Evolutionary conservation across 2,329 filamentous ascomycete species (phyloP).

Genomic region (Aspergillus pseudoviridinutans): DNA sequence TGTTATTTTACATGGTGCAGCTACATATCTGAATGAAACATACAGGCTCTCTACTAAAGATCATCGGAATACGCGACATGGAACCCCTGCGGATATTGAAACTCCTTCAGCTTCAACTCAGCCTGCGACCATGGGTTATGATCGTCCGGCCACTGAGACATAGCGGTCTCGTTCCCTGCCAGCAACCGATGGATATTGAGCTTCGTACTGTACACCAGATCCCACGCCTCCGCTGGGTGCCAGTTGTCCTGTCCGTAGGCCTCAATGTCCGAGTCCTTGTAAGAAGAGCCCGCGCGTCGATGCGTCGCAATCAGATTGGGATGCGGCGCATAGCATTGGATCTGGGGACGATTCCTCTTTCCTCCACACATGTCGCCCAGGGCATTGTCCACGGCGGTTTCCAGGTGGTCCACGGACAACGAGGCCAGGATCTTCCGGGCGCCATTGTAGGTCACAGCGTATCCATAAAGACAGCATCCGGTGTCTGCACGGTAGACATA

Average conservation of each 20-base stretch:
- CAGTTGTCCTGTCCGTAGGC: conserved; percentile 11
- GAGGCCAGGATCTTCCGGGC: conserved; percentile 35
- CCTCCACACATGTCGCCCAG: conserved; percentile 48
- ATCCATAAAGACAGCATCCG: conserved; percentile 35
- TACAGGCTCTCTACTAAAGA: not conserved
- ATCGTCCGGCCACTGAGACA: conserved; percentile 18
- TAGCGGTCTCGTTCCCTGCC: conserved; percentile 12
- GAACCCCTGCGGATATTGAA: conserved; percentile 19
- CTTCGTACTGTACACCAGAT: conserved; percentile 23
- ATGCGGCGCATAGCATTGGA: conserved; percentile 39
- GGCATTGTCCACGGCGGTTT: conserved; percentile 41
- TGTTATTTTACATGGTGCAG: not conserved
- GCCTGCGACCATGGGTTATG: conserved; percentile 17
- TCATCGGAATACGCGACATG: conserved; percentile 7
- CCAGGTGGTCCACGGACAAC: conserved; percentile 24
- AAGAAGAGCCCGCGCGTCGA: conserved; percentile 33
- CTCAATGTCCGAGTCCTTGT: conserved; percentile 28
- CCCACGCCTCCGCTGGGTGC: conserved; percentile 13
- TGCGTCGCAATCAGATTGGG: conserved; percentile 49
- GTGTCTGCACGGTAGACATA: conserved; percentile 31
- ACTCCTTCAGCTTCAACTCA: conserved; percentile 11
- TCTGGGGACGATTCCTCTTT: conserved; percentile 20
- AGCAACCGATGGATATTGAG: conserved; percentile 23
- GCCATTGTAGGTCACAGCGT: conserved; percentile 36
- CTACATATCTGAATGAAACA: not conserved